Evolutionary conservation across 164 flowering plant genomes (phyloP).

Genomic region (Vitis amurensis): DNA sequence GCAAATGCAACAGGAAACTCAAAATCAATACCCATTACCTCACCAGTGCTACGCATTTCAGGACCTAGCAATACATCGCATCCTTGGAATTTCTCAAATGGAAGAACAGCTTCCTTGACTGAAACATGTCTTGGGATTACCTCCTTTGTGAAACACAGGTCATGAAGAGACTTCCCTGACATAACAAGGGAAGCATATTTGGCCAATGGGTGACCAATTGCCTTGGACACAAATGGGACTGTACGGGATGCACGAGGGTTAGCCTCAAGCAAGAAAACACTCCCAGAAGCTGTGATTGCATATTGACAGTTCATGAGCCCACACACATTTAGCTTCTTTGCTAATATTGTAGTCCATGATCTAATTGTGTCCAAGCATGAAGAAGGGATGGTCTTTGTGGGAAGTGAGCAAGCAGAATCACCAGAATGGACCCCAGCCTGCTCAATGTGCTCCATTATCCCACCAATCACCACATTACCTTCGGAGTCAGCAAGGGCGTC

Average conservation of each 20-base stretch:
- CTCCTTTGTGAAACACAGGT: conserved; percentile 68
- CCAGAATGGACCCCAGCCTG: conserved; percentile 98
- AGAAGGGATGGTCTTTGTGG: conserved; percentile 71
- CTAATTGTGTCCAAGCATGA: conserved; percentile 74
- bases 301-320: conserved; percentile 98
- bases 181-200: conserved; percentile 92
- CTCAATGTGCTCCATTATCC: conserved; percentile 98
- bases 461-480: conserved; percentile 93
- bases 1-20: conserved; percentile 79
- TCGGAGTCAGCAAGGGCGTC: conserved; percentile 80
- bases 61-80: conserved; percentile 93
- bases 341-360: conserved; percentile 78
- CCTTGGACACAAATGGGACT: conserved; percentile 94
- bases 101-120: conserved; percentile 93
- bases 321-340: conserved; percentile 74
- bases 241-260: conserved; percentile 96
- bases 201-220: conserved; percentile 92
- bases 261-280: conserved; percentile 87
- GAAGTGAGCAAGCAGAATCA: conserved; percentile 86
- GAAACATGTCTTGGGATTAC: conserved; percentile 80
- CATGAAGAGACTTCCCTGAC: conserved; percentile 84
- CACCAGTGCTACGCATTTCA: conserved; percentile 98
- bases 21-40: conserved; percentile 89
- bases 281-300: conserved; percentile 76
- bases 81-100: conserved; percentile 90